Evolutionary conservation across 2,329 filamentous ascomycete species (phyloP).

Genomic region (Knoxdaviesia capensis): DNA sequence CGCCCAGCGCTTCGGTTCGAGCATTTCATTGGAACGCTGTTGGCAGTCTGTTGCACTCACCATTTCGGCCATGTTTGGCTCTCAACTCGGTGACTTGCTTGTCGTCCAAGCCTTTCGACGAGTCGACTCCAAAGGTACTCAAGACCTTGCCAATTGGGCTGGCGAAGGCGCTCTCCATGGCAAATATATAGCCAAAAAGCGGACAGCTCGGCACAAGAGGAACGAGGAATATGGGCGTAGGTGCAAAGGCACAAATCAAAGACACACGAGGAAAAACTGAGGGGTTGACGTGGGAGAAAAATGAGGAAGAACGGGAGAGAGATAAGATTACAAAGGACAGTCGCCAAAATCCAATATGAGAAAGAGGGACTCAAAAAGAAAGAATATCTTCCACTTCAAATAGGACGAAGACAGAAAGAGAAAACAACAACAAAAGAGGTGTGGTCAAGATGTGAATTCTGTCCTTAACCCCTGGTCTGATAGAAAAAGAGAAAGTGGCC

Average conservation of each 20-base stretch:
- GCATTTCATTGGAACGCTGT: background rate
- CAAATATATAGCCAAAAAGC: slow-evolving; percentile 1
- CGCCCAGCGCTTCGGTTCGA: slow-evolving; percentile 1
- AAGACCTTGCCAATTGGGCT: slow-evolving; percentile 37
- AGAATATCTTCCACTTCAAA: too few relatives aligned
- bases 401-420: too few relatives aligned
- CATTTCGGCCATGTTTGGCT: slow-evolving; percentile 44
- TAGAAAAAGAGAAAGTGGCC: too few relatives aligned
- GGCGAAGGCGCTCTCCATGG: slow-evolving; percentile 45
- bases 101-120: slow-evolving; percentile 33
- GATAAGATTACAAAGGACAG: background rate
- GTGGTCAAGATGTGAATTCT: too few relatives aligned
- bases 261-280: background rate
- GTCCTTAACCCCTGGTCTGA: too few relatives aligned
- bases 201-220: too few relatives aligned
- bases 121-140: slow-evolving; percentile 34
- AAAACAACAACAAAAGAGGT: too few relatives aligned
- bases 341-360: background rate
- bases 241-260: background rate
- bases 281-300: background rate
- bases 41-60: slow-evolving; percentile 16
- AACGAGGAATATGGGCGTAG: too few relatives aligned
- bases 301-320: background rate
- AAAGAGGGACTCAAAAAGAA: background rate
- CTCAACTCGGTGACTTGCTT: slow-evolving; percentile 34